A percentile compares a stretch with the other conserved stretches of the same genome.
phyloP scores from a whole-genome alignment of 2,329 filamentous ascomycete species.

The Aspergillus calidoustus region DNA sequence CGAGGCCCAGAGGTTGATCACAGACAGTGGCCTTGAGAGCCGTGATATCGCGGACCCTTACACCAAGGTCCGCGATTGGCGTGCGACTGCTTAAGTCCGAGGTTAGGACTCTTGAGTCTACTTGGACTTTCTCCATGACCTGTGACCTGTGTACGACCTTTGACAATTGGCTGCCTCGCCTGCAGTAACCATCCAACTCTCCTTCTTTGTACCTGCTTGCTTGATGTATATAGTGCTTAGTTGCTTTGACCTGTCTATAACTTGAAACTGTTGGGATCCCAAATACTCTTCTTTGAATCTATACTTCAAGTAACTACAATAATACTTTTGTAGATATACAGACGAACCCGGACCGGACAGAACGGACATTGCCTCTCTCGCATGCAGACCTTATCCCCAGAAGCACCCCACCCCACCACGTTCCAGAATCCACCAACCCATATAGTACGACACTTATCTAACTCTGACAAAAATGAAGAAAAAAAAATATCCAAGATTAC shows the following conservation, averaged over 20 bases:
- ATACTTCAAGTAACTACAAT: too few species aligned
- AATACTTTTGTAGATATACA: too few species aligned
- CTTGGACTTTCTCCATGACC: too few species aligned
- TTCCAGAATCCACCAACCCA: too few species aligned
- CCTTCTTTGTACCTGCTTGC: not conserved
- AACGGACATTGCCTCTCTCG: too few species aligned
- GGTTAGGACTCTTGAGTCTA: not conserved
- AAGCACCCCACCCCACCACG: too few species aligned
- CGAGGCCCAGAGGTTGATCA: conserved; percentile 1
- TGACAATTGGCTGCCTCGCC: not conserved
- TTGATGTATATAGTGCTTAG: not conserved
- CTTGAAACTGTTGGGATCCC: not conserved
- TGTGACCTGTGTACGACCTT: not conserved
- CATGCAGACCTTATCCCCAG: too few species aligned
- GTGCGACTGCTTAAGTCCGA: not conserved
- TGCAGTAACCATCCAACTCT: not conserved
- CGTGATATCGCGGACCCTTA: not conserved
- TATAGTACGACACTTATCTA: too few species aligned
- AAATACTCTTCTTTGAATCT: not conserved
- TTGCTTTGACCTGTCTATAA: not conserved
- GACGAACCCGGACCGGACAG: too few species aligned
- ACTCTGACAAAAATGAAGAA: too few species aligned
- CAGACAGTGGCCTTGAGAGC: not conserved
- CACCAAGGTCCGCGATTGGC: conserved; percentile 4
- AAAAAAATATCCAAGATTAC: too few species aligned